phyloP scores from a whole-genome alignment of 352 stramenopile genomes.

The Lagenidium giganteum region DNA sequence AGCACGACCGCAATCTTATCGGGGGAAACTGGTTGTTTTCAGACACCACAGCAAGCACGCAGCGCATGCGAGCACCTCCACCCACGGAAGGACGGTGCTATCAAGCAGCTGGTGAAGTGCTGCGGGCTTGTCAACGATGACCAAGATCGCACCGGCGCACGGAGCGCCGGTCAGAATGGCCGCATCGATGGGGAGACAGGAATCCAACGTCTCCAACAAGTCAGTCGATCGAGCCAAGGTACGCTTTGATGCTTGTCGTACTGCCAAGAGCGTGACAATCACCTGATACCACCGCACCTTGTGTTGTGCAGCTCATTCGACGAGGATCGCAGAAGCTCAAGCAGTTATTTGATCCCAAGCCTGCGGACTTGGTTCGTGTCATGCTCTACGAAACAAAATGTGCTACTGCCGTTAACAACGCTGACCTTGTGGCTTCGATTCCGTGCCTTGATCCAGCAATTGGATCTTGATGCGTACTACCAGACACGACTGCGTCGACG shows the following conservation, averaged over 20 bases:
- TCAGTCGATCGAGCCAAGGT: conserved; percentile 12
- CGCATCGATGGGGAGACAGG: neutral
- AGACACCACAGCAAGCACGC: too few relatives aligned
- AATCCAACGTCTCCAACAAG: neutral
- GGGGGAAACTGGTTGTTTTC: too few relatives aligned
- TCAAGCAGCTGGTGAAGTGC: too few relatives aligned
- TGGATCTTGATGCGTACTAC: conserved; percentile 48
- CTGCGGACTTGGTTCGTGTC: conserved; percentile 3
- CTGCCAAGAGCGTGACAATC: too few relatives aligned
- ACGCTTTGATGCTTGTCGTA: neutral
- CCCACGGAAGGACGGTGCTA: too few relatives aligned
- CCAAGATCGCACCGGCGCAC: conserved; percentile 2
- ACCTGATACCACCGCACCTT: conserved; percentile 12
- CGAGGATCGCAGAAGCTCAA: conserved; percentile 11
- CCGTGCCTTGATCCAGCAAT: conserved; percentile 25
- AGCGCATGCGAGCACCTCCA: too few relatives aligned
- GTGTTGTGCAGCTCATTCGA: conserved; percentile 1
- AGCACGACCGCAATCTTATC: too few relatives aligned
- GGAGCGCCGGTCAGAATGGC: neutral
- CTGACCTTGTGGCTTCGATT: too few relatives aligned
- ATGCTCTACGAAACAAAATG: too few relatives aligned
- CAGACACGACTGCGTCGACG: conserved; percentile 33
- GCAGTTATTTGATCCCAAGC: conserved; percentile 14
- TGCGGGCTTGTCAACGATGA: too few relatives aligned
- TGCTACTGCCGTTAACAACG: too few relatives aligned